These are phyloP conservation scores for Lentinus brumalis DNA, from an alignment of 768 basidiomycete species.

Conservation along the genomic window DNA sequence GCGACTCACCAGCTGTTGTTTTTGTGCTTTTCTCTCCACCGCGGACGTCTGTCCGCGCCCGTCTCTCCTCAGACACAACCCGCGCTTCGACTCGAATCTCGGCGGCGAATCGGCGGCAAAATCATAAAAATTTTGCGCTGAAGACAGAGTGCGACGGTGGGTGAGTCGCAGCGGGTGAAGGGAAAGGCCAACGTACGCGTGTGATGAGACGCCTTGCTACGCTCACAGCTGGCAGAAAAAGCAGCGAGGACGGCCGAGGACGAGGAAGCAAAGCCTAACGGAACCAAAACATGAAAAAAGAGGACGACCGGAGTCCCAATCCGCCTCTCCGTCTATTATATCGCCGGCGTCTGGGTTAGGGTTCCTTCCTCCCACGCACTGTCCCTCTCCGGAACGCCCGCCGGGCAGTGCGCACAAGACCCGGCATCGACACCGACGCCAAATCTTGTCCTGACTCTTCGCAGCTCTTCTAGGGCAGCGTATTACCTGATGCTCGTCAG, in stretches of 20 bases:
- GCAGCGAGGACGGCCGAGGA: constrained; percentile 21
- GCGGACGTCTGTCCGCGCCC: constrained; percentile 21
- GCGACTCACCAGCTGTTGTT: constrained; percentile 24
- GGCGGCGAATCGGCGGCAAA: constrained; percentile 30
- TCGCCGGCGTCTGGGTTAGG: constrained; percentile 18
- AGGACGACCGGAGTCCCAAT: constrained; percentile 15
- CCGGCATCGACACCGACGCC: neutral
- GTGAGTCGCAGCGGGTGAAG: neutral
- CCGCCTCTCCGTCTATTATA: constrained; percentile 5
- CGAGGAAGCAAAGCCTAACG: constrained; percentile 20
- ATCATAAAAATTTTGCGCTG: constrained; percentile 27
- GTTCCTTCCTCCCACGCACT: constrained; percentile 16
- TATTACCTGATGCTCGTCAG: neutral
- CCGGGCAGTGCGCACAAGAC: constrained; percentile 7
- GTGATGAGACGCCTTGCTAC: constrained; percentile 16
- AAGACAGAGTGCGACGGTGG: neutral
- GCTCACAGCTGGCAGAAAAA: constrained; percentile 18
- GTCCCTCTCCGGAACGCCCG: constrained; percentile 12
- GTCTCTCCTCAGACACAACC: constrained; percentile 25
- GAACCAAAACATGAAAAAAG: constrained; percentile 23
- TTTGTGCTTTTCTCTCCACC: constrained; percentile 20
- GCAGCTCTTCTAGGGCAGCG: neutral
- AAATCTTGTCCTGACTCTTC: neutral
- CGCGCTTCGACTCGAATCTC: constrained; percentile 24
- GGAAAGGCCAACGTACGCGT: neutral